phyloP scores from a whole-genome alignment of 257 asterid genomes.

The Nicotiana benthamiana region DNA sequence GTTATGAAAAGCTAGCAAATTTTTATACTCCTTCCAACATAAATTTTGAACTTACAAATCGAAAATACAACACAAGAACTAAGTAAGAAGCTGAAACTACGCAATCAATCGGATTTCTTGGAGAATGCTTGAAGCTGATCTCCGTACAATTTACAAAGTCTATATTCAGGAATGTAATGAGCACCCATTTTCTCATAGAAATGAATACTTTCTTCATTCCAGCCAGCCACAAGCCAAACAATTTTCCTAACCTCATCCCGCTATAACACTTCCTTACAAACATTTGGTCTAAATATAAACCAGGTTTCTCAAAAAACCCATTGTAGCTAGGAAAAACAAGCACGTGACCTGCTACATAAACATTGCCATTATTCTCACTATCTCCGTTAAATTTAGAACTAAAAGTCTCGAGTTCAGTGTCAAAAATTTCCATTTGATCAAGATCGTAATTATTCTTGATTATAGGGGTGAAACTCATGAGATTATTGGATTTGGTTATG shows the following conservation, averaged over 20 bases:
- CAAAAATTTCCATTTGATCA: not conserved
- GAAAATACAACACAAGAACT: not conserved
- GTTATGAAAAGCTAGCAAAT: too few species aligned
- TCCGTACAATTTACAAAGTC: not conserved
- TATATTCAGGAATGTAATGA: not conserved
- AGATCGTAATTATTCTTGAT: not conserved
- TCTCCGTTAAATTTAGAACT: not conserved
- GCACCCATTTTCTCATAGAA: slow-evolving; percentile 6
- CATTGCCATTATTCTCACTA: not conserved
- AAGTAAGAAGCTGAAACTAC: not conserved
- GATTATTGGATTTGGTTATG: not conserved
- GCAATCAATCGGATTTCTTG: not conserved
- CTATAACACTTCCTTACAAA: slow-evolving; percentile 7
- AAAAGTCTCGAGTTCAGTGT: not conserved
- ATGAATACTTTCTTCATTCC: not conserved
- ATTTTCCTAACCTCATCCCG: not conserved
- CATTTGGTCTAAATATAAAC: not conserved
- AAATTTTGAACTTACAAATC: too few species aligned
- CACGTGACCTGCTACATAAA: not conserved
- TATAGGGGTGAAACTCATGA: not conserved
- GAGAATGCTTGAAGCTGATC: not conserved
- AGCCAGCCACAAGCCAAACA: slow-evolving; percentile 3
- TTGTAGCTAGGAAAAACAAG: not conserved
- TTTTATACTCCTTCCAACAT: too few species aligned
- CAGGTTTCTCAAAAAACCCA: slow-evolving; percentile 2